These are phyloP conservation scores for Colletotrichum ledebouriae DNA, from an alignment of 2,329 filamentous ascomycete species.

Conservation along the genomic window DNA sequence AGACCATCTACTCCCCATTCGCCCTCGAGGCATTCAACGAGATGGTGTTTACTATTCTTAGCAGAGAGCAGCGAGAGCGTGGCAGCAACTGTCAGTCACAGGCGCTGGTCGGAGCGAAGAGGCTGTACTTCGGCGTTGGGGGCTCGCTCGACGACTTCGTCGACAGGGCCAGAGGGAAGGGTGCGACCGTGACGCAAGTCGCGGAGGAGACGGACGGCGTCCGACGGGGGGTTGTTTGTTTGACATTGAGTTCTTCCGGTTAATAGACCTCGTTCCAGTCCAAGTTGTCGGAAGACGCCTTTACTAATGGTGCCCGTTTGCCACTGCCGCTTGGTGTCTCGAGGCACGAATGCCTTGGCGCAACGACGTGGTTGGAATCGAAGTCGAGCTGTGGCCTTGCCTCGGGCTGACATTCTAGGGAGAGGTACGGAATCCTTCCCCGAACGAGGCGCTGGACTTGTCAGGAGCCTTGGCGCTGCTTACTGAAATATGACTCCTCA, in stretches of 20 bases:
- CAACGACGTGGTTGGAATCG: not conserved
- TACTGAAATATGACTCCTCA: not conserved
- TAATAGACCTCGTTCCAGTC: slow-evolving; percentile 33
- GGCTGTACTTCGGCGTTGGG: slow-evolving; percentile 87
- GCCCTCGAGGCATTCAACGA: slow-evolving; percentile 78
- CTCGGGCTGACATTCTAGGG: not conserved
- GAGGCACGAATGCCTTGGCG: slow-evolving; percentile 2
- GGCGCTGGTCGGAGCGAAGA: slow-evolving; percentile 81
- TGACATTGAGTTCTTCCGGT: slow-evolving; percentile 50
- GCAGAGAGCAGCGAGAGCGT: slow-evolving; percentile 56
- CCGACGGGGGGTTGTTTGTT: slow-evolving; percentile 70
- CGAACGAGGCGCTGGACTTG: slow-evolving; percentile 3
- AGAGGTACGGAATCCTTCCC: not conserved
- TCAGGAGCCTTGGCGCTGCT: not conserved
- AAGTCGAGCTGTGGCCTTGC: not conserved
- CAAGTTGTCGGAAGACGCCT: slow-evolving; percentile 22
- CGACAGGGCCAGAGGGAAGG: slow-evolving; percentile 62
- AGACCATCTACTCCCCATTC: slow-evolving; percentile 86
- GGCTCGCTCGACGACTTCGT: slow-evolving; percentile 84
- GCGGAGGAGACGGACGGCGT: slow-evolving; percentile 73
- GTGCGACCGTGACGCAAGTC: slow-evolving; percentile 63
- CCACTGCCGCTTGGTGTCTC: not conserved
- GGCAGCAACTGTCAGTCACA: slow-evolving; percentile 33
- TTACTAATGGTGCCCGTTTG: slow-evolving; percentile 43
- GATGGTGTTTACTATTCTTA: slow-evolving; percentile 72